Evolutionary conservation across 331 rosid genomes (phyloP), one percentile per base, ranked within the genome.

Genomic region (Erythrophleum ivorense): DNA sequence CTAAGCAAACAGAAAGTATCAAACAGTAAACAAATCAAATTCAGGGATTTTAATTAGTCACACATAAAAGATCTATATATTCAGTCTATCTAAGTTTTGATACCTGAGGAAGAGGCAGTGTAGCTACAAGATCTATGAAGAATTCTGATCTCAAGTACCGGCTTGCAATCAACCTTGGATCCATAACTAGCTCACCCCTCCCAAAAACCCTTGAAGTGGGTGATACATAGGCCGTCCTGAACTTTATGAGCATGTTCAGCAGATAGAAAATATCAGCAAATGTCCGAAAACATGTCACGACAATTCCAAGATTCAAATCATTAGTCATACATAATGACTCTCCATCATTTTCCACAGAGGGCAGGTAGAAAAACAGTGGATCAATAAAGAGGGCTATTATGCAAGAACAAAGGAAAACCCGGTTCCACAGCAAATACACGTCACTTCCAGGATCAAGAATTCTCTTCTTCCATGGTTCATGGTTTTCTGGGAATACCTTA

Each of bases 41-140:
- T 7, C 60, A 15, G 50, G 62, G 63, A 60, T 66, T 75, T 34
- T 8, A 9, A 38, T 38, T 6, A 38, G 6, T 6, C 41, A 38
- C 46, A 43, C 40, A 36, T 36, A 36, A 36, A 36, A 36, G 4
- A 2, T 36, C 40, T 2, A 2, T 36, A 36, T 36, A 36, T 2
- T 2, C 5, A 2, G 5, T 36, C 29, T 24, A 24, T 24, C 29
- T 24, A 24, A 59, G 34, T 59, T 24, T 59, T 31, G 50, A 67
- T 85, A 93, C 98, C 98, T 95, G 98, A 16, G 98, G 97, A 88
- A 95, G 98, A 83, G 98, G 98, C 73, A 90, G 80, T 10, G 96
- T 64, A 60, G 98, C 97, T 24, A 89, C 71, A 83, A 93, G 90
- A 89, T 95, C 96, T 66, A 95, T 66, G 86, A 87, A 81, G 86